These are phyloP conservation scores for Tetrahymena malaccensis DNA, from an alignment of 73 alveolate genomes.

Conservation along the genomic window DNA sequence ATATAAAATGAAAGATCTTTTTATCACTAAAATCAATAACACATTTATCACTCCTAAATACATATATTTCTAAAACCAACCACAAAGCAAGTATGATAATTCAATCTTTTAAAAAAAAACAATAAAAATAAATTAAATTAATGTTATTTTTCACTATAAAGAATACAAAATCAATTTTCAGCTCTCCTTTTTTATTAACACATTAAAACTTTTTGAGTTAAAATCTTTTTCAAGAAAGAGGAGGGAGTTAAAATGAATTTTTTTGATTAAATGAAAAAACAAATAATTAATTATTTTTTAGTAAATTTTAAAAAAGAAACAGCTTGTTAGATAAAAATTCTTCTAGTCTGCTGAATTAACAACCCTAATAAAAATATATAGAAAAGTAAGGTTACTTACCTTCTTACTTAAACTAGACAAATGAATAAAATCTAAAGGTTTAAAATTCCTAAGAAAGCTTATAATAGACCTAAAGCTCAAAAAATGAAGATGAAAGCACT, in stretches of 20 bases:
- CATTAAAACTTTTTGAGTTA: no score
- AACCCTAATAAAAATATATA: not conserved
- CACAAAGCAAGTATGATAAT: not conserved
- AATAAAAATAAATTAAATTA: no score
- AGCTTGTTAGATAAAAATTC: not conserved
- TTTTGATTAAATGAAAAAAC: not conserved
- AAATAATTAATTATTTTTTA: not conserved
- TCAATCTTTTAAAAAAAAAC: not conserved
- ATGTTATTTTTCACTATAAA: not conserved
- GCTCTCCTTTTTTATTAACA: no score
- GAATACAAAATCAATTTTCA: no score
- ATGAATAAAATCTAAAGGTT: not conserved
- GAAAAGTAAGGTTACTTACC: not conserved
- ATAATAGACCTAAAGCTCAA: not conserved
- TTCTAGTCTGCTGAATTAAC: not conserved
- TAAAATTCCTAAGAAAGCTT: not conserved
- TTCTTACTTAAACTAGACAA: not conserved
- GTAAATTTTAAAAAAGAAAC: not conserved
- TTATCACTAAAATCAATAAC: not conserved
- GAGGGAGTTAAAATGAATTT: no score
- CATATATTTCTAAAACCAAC: not conserved
- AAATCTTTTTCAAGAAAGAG: no score
- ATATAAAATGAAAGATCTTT: not conserved
- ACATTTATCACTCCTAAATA: not conserved
- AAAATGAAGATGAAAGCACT: not conserved